Evolutionary conservation across 2,329 filamentous ascomycete species (phyloP).

Genomic region (Tricladium varicosporioides): DNA sequence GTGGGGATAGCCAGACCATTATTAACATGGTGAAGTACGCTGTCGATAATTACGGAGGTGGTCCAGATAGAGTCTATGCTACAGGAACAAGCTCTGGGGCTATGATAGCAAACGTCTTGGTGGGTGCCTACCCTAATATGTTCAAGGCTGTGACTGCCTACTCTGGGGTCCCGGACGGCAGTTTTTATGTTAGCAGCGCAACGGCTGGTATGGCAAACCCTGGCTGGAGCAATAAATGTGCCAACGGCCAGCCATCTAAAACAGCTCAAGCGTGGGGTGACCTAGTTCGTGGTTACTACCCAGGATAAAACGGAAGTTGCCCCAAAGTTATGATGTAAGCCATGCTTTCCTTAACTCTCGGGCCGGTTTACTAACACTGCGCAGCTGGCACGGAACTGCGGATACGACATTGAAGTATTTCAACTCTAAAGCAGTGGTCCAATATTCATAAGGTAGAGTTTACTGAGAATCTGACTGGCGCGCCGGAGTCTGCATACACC

Average conservation of each 20-base stretch:
- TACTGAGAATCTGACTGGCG: constrained; percentile 28
- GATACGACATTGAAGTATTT: constrained; percentile 39
- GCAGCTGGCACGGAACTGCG: constrained; percentile 35
- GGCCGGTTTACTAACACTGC: not conserved
- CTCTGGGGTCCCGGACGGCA: constrained; percentile 43
- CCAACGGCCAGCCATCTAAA: constrained; percentile 24
- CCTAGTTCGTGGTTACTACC: constrained; percentile 9
- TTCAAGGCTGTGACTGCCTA: constrained; percentile 43
- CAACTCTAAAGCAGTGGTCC: constrained; percentile 47
- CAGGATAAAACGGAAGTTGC: constrained; percentile 5
- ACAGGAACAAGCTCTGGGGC: too few species aligned
- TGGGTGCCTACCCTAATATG: constrained; percentile 41
- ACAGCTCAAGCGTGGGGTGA: constrained; percentile 12
- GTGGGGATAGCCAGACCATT: constrained; percentile 54
- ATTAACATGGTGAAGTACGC: constrained; percentile 59
- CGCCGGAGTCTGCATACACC: constrained; percentile 32
- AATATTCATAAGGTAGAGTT: constrained; percentile 40
- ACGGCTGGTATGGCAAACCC: constrained; percentile 38
- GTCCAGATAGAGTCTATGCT: constrained; percentile 51
- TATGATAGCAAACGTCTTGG: constrained; percentile 47
- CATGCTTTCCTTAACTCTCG: not conserved
- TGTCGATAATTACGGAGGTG: constrained; percentile 48
- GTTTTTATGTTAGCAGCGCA: constrained; percentile 34
- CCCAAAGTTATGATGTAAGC: constrained; percentile 11
- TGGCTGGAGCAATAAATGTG: constrained; percentile 52